A percentile compares a stretch with the other conserved stretches of the same genome.
phyloP scores from a whole-genome alignment of 768 basidiomycete genomes.

The Lactarius vividus region DNA sequence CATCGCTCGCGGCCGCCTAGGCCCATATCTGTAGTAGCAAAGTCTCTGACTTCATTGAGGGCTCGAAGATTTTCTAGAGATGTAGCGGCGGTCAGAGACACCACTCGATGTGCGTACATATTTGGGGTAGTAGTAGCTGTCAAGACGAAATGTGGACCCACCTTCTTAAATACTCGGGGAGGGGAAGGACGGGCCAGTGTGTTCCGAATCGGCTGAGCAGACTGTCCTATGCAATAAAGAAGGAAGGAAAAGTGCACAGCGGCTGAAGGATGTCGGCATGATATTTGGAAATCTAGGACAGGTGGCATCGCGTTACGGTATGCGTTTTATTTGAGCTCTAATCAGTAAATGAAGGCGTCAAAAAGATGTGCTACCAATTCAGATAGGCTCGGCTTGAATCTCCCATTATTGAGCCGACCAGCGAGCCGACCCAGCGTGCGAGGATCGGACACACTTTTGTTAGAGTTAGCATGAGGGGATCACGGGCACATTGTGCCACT shows the following conservation, averaged over 20 bases:
- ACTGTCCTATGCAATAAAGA: slow-evolving; percentile 12
- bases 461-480: neutral
- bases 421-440: neutral
- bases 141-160: slow-evolving; percentile 1
- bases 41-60: slow-evolving; percentile 52
- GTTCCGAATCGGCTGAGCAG: slow-evolving; percentile 11
- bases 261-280: slow-evolving; percentile 20
- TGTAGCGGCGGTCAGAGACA: slow-evolving; percentile 45
- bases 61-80: slow-evolving; percentile 49
- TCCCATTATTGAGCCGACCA: neutral
- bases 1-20: slow-evolving; percentile 49
- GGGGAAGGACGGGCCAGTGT: neutral
- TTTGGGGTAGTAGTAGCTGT: slow-evolving; percentile 19
- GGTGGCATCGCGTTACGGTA: slow-evolving; percentile 25
- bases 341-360: neutral
- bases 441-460: neutral
- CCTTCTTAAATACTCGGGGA: slow-evolving; percentile 14
- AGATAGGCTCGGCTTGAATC: neutral
- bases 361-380: neutral
- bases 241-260: slow-evolving; percentile 4
- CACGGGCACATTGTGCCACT: neutral
- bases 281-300: slow-evolving; percentile 26
- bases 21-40: slow-evolving; percentile 53
- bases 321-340: slow-evolving; percentile 5
- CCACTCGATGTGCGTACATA: slow-evolving; percentile 32